Conservation (phyloP, 2,329 filamentous ascomycete genomes). For the Ilyonectria sp. region DNA sequence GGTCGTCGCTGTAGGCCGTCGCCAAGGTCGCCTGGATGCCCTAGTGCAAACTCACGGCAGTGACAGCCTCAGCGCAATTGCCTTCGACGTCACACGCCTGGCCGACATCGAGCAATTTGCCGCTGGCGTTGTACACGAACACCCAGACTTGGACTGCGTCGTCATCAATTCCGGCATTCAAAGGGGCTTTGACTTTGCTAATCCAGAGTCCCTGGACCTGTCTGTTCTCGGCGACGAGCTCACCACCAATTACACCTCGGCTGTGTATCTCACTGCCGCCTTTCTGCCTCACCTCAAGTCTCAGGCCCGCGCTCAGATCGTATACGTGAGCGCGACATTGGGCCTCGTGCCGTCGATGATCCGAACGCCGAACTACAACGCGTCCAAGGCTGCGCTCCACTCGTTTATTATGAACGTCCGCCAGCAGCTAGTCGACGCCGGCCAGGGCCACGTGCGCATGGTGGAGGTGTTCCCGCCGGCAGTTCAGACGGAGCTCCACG, state of each 20-base stretch:
- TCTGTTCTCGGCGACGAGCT: constrained; percentile 47
- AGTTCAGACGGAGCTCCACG: constrained; percentile 49
- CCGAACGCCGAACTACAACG: constrained; percentile 48
- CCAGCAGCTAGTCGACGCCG: constrained; percentile 39
- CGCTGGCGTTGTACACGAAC: constrained; percentile 23
- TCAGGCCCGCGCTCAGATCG: constrained; percentile 32
- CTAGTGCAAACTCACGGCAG: constrained; percentile 62
- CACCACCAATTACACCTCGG: constrained; percentile 47
- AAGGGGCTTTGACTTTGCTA: constrained; percentile 52
- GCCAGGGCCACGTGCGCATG: constrained; percentile 33
- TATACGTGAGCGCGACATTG: constrained; percentile 46
- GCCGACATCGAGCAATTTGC: constrained; percentile 49
- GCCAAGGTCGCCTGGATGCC: constrained; percentile 63
- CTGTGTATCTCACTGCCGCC: constrained; percentile 46
- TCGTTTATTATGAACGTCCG: constrained; percentile 45
- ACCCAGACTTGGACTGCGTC: constrained; percentile 59
- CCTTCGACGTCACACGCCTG: constrained; percentile 62
- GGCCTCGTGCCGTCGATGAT: constrained; percentile 41
- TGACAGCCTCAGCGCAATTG: constrained; percentile 54
- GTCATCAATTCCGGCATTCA: constrained; percentile 73
- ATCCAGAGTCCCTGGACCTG: constrained; percentile 47
- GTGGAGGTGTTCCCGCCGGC: constrained; percentile 50
- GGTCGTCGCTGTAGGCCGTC: constrained; percentile 64
- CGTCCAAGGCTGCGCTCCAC: constrained; percentile 47
- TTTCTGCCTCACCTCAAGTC: constrained; percentile 48